Evolutionary conservation across 1,284 basidiomycete genomes (phyloP).

Genomic region (Rhodotorula sp.): DNA sequence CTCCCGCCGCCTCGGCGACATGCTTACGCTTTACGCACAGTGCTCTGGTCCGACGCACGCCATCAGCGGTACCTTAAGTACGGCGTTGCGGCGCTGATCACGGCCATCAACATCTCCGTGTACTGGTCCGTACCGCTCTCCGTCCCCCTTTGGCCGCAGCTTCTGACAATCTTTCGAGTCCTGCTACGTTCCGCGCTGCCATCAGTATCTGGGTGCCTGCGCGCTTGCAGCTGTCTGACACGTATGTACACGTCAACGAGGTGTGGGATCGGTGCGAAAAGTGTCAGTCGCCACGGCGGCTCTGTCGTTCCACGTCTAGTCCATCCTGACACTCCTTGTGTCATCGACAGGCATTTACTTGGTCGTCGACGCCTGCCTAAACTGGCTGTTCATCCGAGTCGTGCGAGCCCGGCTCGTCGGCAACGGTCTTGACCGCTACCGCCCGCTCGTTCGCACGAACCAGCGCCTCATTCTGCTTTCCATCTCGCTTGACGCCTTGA

Average conservation of each 20-base stretch:
- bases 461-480: constrained; percentile 34
- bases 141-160: too few species aligned
- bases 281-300: background rate
- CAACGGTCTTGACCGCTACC: constrained; percentile 36
- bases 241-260: background rate
- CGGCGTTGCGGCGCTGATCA: constrained; percentile 29
- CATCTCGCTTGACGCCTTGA: constrained; percentile 33
- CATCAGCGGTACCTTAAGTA: constrained; percentile 33
- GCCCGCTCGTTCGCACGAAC: constrained; percentile 36
- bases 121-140: background rate
- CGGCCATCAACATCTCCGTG: constrained; percentile 35
- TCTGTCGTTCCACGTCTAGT: background rate
- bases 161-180: background rate
- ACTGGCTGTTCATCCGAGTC: constrained; percentile 33
- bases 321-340: background rate
- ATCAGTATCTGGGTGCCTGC: constrained; percentile 41
- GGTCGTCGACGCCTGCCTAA: constrained; percentile 35
- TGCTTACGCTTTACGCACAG: background rate
- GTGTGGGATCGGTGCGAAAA: constrained; percentile 12
- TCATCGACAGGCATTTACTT: constrained; percentile 35
- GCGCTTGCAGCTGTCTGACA: constrained; percentile 30
- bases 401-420: constrained; percentile 32
- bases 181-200: too few species aligned
- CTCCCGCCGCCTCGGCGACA: background rate
- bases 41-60: constrained; percentile 14